Conservation (phyloP, 1,284 basidiomycete genomes). For the Naganishia liquefaciens region DNA sequence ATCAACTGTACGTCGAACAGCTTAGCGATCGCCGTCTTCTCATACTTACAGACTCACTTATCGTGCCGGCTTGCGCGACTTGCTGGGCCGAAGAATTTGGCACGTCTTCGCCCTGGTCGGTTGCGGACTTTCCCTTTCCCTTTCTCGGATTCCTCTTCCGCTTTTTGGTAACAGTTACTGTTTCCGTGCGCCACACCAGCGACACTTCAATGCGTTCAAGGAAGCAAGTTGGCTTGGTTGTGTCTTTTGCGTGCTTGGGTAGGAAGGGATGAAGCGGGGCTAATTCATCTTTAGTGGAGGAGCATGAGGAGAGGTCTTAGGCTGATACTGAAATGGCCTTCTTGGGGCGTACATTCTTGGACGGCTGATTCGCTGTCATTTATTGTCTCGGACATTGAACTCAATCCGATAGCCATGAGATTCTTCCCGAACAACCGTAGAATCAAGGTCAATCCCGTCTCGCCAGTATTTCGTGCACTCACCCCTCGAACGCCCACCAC, state of each 20-base stretch:
- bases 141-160: conserved; percentile 1
- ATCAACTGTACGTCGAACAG: neutral
- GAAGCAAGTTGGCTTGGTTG: conserved; percentile 17
- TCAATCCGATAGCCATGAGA: conserved; percentile 1
- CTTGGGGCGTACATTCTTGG: neutral
- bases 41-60: neutral
- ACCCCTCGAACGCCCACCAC: neutral
- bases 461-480: neutral
- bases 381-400: neutral
- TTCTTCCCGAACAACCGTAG: neutral
- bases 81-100: neutral
- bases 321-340: neutral
- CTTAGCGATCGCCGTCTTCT: too few species aligned
- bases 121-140: neutral
- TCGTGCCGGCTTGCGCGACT: neutral
- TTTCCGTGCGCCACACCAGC: neutral
- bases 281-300: neutral
- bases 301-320: neutral
- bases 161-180: neutral
- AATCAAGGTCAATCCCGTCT: neutral
- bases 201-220: conserved; percentile 11
- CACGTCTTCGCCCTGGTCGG: neutral
- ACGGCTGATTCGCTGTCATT: neutral
- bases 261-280: conserved; percentile 11
- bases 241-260: conserved; percentile 10